Percentiles rank a stretch among this genome's conserved stretches.
Evolutionary conservation across 1,284 basidiomycete species (phyloP).

Genomic region (Coniferiporia sulphurascens): DNA sequence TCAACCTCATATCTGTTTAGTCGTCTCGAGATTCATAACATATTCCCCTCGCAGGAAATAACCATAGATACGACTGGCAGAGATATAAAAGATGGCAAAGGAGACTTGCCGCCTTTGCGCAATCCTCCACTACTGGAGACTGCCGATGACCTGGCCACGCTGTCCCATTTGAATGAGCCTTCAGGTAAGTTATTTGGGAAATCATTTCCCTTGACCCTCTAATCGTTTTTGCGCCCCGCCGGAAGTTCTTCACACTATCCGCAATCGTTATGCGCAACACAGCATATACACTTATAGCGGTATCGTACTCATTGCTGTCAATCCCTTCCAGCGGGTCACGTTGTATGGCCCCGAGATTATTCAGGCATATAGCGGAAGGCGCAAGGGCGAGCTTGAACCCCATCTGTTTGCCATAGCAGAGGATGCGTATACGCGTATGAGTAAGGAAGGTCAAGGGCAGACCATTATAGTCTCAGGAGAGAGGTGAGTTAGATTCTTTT

Average conservation of each 20-base stretch:
- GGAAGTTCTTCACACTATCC: constrained; percentile 92
- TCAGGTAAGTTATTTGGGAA: constrained; percentile 60
- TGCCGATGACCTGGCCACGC: constrained; percentile 94
- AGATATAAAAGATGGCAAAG: constrained; percentile 70
- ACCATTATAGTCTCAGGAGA: constrained; percentile 99
- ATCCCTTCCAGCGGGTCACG: constrained; percentile 93
- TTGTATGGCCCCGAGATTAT: constrained; percentile 96
- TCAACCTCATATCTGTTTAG: constrained; percentile 29
- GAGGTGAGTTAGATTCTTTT: constrained; percentile 52
- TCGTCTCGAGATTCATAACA: constrained; percentile 5
- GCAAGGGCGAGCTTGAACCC: constrained; percentile 93
- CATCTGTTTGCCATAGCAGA: constrained; percentile 99
- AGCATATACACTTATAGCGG: constrained; percentile 99
- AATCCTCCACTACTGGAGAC: constrained; percentile 97
- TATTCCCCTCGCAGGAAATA: constrained; percentile 52
- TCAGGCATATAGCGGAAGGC: constrained; percentile 91
- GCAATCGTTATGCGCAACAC: constrained; percentile 94
- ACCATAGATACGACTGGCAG: constrained; percentile 72
- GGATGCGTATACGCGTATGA: constrained; percentile 98
- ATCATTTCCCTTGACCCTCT: background rate
- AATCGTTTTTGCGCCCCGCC: background rate
- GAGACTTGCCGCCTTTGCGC: constrained; percentile 84
- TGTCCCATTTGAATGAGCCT: constrained; percentile 98
- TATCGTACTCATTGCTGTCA: constrained; percentile 97
- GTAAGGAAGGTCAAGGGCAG: constrained; percentile 90